phyloP scores from a whole-genome alignment of 352 stramenopile genomes.

The Phytophthora parvispora region DNA sequence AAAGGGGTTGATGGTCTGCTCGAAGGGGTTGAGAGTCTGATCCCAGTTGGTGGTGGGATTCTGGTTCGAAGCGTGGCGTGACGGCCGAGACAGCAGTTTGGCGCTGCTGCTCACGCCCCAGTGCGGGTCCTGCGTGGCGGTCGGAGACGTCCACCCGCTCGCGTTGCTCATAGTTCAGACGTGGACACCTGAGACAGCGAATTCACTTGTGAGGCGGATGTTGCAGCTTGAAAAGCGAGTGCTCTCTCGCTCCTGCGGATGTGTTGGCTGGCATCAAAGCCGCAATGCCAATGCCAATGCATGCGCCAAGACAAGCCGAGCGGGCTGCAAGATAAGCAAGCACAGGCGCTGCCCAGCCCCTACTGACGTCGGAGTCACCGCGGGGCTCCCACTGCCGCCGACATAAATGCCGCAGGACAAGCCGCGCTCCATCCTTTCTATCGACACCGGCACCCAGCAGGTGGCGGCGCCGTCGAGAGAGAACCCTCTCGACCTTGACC shows the following conservation, averaged over 20 bases:
- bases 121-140: constrained; percentile 1
- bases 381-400: constrained; percentile 1
- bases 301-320: constrained; percentile 8
- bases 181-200: constrained; percentile 18
- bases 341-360: constrained; percentile 30
- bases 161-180: constrained; percentile 14
- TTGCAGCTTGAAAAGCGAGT: background rate
- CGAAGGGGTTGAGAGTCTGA: constrained; percentile 18
- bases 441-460: constrained; percentile 33
- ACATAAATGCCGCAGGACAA: constrained; percentile 19
- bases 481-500: background rate
- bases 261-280: constrained; percentile 21
- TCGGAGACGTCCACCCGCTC: constrained; percentile 28
- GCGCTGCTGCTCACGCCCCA: constrained; percentile 27
- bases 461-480: background rate
- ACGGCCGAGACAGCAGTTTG: constrained; percentile 10
- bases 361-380: constrained; percentile 25
- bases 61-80: constrained; percentile 8
- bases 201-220: constrained; percentile 26
- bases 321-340: constrained; percentile 31
- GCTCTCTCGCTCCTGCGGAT: constrained; percentile 19
- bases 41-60: constrained; percentile 16
- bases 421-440: constrained; percentile 15
- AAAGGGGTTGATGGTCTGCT: constrained; percentile 24
- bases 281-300: no score